phyloP scores from a whole-genome alignment of 805 yeast species.

The Pichia californica region DNA sequence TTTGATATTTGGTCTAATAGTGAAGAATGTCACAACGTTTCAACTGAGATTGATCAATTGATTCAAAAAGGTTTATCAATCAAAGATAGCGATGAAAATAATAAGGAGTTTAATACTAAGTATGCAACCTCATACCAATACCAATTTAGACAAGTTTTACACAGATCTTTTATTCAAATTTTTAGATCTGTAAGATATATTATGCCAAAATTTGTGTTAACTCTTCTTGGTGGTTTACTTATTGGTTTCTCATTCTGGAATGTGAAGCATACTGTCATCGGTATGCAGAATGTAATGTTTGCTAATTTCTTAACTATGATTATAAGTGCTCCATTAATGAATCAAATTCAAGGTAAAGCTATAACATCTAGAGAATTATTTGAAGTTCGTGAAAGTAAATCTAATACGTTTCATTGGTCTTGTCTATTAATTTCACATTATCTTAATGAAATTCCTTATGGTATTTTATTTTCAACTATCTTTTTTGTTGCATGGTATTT shows the following conservation, averaged over 20 bases:
- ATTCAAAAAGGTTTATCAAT: slow-evolving; percentile 14
- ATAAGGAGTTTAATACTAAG: slow-evolving; percentile 14
- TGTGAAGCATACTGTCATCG: slow-evolving; percentile 43
- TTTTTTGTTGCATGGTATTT: slow-evolving; percentile 36
- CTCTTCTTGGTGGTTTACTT: slow-evolving; percentile 35
- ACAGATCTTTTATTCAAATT: slow-evolving; percentile 35
- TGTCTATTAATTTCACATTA: slow-evolving; percentile 47
- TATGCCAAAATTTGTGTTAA: slow-evolving; percentile 39
- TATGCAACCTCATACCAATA: slow-evolving; percentile 43
- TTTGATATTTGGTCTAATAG: slow-evolving; percentile 49
- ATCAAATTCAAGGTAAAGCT: slow-evolving; percentile 59
- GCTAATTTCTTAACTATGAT: slow-evolving; percentile 49
- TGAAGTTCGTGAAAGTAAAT: slow-evolving; percentile 64
- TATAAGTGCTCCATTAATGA: slow-evolving; percentile 50
- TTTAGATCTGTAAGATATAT: slow-evolving; percentile 46
- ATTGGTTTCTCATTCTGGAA: slow-evolving; percentile 58
- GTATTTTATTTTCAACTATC: slow-evolving; percentile 41
- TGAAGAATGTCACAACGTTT: slow-evolving; percentile 21
- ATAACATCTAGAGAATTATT: slow-evolving; percentile 52
- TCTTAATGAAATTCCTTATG: slow-evolving; percentile 57
- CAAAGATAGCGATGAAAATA: slow-evolving; percentile 8
- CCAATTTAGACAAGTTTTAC: slow-evolving; percentile 30
- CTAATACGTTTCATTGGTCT: slow-evolving; percentile 72
- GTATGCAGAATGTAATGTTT: slow-evolving; percentile 55
- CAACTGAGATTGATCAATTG: slow-evolving; percentile 26